Base-by-base conservation (phyloP, 192 early-diverging fungal species). In the Coemansia sp. region DNA sequence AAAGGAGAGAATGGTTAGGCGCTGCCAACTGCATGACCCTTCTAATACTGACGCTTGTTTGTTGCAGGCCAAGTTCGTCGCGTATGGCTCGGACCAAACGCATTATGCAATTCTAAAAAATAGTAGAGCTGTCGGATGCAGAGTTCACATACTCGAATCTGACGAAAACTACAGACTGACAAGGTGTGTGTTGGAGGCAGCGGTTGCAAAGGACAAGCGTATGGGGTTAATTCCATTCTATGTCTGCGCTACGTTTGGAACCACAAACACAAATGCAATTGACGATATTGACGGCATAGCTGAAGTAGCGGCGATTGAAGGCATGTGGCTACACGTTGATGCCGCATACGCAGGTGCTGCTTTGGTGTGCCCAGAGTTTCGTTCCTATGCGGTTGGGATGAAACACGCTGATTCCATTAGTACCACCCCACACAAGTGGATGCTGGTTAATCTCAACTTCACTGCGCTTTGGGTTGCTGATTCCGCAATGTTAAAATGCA, bases 401-500 rank as follows among this genome's bases (percentile, higher is more conserved):
- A 74, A 85, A 5, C 54, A 50, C 25, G 81, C 70, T 4, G 85
- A 88, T 40, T 87, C 86, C 2, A 86, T 85, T 60, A 69, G 65
- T 54, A 70, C 85, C 60, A 88, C 85, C 46, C 76, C 75, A 53
- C 84, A 88, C 71, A 88, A 88, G 59, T 87, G 85, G 83, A 68
- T 85, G 48, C 63, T 85, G 41, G 74, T 71, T 56, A 85, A 74
- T 60, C 79, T 85, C 67, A 74, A 84, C 46, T 86, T 79, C 67
- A 79, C 79, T 6, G 70, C 75, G 40, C 59, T 86, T 69, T 85
- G 80, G 84, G 76, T 87, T 14, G 64, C 76, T 10, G 69, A 84
- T 38, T 51, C 65, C 5, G 71, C 41, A 13, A 59, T 72, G 7
- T 64, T 87, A 5, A 62, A 67, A 38, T 65, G 78, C 48, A 81